Evolutionary conservation across 805 yeast species (phyloP).

Genomic region (Candida easanensis): DNA sequence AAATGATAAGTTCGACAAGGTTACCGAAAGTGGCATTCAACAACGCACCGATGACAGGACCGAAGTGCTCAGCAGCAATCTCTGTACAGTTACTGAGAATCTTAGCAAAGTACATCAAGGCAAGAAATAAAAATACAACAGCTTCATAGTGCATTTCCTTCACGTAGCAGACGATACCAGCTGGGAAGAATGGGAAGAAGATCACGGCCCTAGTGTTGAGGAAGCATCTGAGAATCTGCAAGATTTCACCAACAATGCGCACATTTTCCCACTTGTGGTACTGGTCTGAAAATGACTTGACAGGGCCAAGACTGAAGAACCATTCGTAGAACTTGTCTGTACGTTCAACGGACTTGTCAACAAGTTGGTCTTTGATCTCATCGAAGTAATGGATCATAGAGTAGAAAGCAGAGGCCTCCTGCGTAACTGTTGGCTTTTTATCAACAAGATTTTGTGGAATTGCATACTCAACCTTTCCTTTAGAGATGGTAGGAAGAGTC

Average conservation of each 20-base stretch:
- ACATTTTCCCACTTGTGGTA: slow-evolving; percentile 17
- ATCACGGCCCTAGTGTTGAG: slow-evolving; percentile 20
- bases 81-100: slow-evolving; percentile 25
- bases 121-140: slow-evolving; percentile 22
- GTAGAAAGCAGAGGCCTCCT: slow-evolving; percentile 20
- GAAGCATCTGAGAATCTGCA: slow-evolving; percentile 18
- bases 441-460: slow-evolving; percentile 13
- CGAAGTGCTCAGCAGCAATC: slow-evolving; percentile 23
- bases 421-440: slow-evolving; percentile 18
- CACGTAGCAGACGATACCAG: slow-evolving; percentile 21
- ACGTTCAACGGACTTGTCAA: slow-evolving; percentile 18
- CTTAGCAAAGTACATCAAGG: slow-evolving; percentile 25
- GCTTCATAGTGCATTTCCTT: slow-evolving; percentile 17
- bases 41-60: slow-evolving; percentile 46
- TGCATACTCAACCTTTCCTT: slow-evolving; percentile 1
- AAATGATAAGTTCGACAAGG: slow-evolving; percentile 48
- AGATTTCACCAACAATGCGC: slow-evolving; percentile 14
- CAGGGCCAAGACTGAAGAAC: slow-evolving; percentile 14
- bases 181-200: slow-evolving; percentile 22
- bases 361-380: slow-evolving; percentile 16
- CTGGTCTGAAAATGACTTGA: slow-evolving; percentile 6
- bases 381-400: slow-evolving; percentile 17
- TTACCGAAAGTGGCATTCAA: slow-evolving; percentile 51
- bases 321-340: slow-evolving; percentile 13
- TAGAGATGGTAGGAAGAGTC: slow-evolving; percentile 12